Percentiles rank a stretch among this genome's conserved stretches.
Conservation (phyloP, 768 basidiomycete species). For the Termitomyces heimii region DNA sequence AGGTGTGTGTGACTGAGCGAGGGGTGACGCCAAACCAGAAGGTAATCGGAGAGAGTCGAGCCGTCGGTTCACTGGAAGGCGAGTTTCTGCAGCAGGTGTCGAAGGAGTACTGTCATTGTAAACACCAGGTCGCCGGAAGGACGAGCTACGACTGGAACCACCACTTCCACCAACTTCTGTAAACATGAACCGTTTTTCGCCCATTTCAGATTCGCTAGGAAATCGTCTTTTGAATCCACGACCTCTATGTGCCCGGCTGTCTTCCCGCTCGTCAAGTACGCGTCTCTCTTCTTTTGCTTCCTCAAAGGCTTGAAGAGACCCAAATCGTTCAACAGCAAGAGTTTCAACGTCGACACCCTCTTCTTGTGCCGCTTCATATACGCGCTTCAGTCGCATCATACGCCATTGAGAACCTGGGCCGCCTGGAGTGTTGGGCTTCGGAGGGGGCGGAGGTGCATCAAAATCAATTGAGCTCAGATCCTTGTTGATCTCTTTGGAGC, state of each 20-base stretch:
- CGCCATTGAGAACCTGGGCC: constrained; percentile 95
- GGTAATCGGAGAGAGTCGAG: constrained; percentile 58
- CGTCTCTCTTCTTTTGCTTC: constrained; percentile 85
- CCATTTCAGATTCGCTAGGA: constrained; percentile 32
- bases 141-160: constrained; percentile 72
- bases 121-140: constrained; percentile 81
- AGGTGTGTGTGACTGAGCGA: constrained; percentile 67
- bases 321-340: constrained; percentile 86
- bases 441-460: constrained; percentile 32
- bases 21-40: constrained; percentile 54
- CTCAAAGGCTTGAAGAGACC: constrained; percentile 76
- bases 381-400: constrained; percentile 91
- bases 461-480: constrained; percentile 44
- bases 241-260: constrained; percentile 37
- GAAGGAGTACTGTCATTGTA: constrained; percentile 45
- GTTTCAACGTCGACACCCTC: constrained; percentile 68
- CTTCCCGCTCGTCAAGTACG: constrained; percentile 78
- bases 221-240: constrained; percentile 23
- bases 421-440: constrained; percentile 62
- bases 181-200: constrained; percentile 62
- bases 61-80: constrained; percentile 39
- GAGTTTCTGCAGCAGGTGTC: constrained; percentile 50
- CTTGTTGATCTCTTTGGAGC: constrained; percentile 57
- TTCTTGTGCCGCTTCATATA: constrained; percentile 88
- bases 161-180: constrained; percentile 57